Percentiles rank a stretch among this genome's conserved stretches.
These are phyloP conservation scores for Schwanniomyces yamadae DNA, from an alignment of 805 yeast genomes.

Conservation along the genomic window DNA sequence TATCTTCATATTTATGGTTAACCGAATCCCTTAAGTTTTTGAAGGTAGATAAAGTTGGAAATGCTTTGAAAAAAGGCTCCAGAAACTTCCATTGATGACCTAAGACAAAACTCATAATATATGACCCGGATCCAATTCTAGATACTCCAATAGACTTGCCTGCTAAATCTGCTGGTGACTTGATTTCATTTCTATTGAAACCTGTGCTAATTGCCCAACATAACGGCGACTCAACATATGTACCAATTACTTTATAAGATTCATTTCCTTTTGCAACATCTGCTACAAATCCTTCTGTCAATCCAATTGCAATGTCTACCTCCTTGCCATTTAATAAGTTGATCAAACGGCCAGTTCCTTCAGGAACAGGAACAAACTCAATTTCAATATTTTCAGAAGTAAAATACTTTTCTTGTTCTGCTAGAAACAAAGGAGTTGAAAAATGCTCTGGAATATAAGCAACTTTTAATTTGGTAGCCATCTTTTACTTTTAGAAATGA, in stretches of 20 bases:
- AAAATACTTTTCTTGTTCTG: constrained; percentile 58
- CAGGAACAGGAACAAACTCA: constrained; percentile 67
- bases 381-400: constrained; percentile 49
- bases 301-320: constrained; percentile 80
- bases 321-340: constrained; percentile 62
- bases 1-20: constrained; percentile 47
- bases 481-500: no score
- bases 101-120: constrained; percentile 85
- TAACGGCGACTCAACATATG: constrained; percentile 82
- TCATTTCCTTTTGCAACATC: constrained; percentile 73
- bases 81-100: constrained; percentile 60
- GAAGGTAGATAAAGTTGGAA: constrained; percentile 64
- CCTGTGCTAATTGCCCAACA: constrained; percentile 93
- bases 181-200: constrained; percentile 52
- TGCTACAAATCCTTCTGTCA: constrained; percentile 88
- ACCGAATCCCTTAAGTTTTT: constrained; percentile 78
- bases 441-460: constrained; percentile 94
- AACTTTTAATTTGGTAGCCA: constrained; percentile 41
- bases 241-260: constrained; percentile 66
- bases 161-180: constrained; percentile 50
- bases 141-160: constrained; percentile 74
- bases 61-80: constrained; percentile 49
- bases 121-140: constrained; percentile 88
- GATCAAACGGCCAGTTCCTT: constrained; percentile 88
- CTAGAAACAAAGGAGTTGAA: constrained; percentile 81